Conservation (phyloP, 108 stramenopile genomes). For the Cyclotella distinguenda region DNA sequence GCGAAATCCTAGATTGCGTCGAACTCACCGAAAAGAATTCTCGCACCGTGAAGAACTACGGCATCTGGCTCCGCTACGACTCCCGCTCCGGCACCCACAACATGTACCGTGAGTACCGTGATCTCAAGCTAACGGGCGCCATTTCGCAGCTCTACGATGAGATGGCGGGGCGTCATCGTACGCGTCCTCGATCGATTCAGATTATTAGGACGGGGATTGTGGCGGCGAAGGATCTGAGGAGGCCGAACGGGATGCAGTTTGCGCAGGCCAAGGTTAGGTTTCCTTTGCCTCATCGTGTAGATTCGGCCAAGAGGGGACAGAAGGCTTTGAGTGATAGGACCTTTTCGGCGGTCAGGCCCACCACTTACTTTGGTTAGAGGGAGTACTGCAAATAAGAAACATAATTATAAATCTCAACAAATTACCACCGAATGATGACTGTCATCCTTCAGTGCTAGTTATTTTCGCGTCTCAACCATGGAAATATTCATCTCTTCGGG, state of each 20-base stretch:
- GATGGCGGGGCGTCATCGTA: slow-evolving; percentile 99
- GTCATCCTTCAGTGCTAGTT: no score
- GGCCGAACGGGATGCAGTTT: slow-evolving; percentile 91
- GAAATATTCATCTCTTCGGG: no score
- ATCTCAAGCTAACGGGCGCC: slow-evolving; percentile 93
- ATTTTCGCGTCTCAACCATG: no score
- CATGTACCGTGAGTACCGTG: slow-evolving; percentile 99
- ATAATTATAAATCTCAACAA: no score
- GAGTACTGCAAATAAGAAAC: no score
- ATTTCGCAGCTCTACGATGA: slow-evolving; percentile 98
- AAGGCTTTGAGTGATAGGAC: slow-evolving; percentile 80
- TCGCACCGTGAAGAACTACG: slow-evolving; percentile 98
- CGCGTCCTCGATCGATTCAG: slow-evolving; percentile 97
- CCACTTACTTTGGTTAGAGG: slow-evolving; percentile 79
- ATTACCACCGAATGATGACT: no score
- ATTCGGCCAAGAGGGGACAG: slow-evolving; percentile 87
- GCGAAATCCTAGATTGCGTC: slow-evolving; percentile 97
- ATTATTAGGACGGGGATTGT: slow-evolving; percentile 96
- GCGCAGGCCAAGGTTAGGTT: slow-evolving; percentile 92
- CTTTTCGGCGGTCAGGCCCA: slow-evolving; percentile 79
- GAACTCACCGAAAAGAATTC: slow-evolving; percentile 97
- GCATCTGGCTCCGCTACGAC: slow-evolving; percentile 99
- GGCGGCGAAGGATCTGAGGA: slow-evolving; percentile 88
- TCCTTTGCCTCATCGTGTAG: slow-evolving; percentile 96
- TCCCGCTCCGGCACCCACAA: slow-evolving; percentile 99